A percentile compares a stretch with the other conserved stretches of the same genome.
Conservation (phyloP, 192 early-diverging fungal species). For the Podochytrium sp. region DNA sequence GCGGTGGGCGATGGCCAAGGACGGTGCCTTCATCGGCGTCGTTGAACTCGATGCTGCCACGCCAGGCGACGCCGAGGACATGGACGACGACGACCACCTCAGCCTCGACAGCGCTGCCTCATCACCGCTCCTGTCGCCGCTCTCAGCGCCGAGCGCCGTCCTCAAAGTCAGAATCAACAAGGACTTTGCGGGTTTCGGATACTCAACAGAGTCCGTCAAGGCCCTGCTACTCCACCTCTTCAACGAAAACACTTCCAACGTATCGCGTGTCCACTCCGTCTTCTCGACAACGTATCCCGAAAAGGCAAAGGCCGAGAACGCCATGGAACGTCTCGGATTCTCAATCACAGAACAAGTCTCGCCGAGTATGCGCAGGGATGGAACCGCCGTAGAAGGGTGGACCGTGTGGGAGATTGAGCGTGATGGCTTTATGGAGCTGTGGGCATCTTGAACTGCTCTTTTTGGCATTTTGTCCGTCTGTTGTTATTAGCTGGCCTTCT, state of each 20-base stretch:
- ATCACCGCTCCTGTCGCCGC: no score
- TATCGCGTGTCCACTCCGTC: neutral
- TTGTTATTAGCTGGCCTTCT: no score
- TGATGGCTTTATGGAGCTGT: neutral
- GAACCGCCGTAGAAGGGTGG: neutral
- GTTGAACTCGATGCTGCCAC: no score
- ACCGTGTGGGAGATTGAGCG: neutral
- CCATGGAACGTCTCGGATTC: neutral
- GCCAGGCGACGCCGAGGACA: no score
- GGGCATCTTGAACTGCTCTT: no score
- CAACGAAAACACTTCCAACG: conserved; percentile 29
- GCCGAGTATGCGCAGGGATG: neutral
- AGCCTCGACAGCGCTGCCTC: no score
- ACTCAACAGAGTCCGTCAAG: neutral
- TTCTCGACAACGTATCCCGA: neutral
- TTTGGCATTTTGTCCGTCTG: no score
- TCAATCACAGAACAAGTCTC: neutral
- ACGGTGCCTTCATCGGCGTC: neutral
- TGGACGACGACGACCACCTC: no score
- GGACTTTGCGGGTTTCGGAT: neutral
- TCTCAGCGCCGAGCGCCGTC: no score
- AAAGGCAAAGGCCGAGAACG: neutral
- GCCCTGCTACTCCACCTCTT: neutral
- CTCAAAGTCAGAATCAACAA: no score
- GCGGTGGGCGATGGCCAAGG: neutral